Percentiles rank a stretch among this genome's conserved stretches.
phyloP scores from a whole-genome alignment of 805 yeast genomes.

The Clavispora vitiphila region DNA sequence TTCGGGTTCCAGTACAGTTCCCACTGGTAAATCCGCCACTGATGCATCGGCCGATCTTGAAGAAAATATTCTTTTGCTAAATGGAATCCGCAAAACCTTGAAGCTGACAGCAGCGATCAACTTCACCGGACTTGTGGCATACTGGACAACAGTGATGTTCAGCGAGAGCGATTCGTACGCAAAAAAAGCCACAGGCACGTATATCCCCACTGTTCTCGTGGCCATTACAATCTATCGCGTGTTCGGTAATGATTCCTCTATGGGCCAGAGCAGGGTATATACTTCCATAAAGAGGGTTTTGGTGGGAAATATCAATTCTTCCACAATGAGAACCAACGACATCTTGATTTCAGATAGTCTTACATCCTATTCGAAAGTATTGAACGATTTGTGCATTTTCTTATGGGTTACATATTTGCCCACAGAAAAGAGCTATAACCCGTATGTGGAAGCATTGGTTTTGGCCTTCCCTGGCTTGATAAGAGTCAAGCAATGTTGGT shows the following conservation, averaged over 20 bases:
- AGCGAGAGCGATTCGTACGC: constrained; percentile 9
- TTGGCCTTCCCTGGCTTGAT: constrained; percentile 61
- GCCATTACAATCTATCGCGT: constrained; percentile 16
- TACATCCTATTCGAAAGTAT: constrained; percentile 72
- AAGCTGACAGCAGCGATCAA: constrained; percentile 21
- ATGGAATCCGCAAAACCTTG: constrained; percentile 32
- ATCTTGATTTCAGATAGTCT: constrained; percentile 79
- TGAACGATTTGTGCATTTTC: constrained; percentile 65
- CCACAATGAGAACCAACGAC: constrained; percentile 64
- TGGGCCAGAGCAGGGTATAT: constrained; percentile 41
- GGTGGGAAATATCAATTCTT: constrained; percentile 54
- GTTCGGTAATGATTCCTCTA: constrained; percentile 28
- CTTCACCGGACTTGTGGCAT: constrained; percentile 13
- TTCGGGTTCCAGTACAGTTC: constrained; percentile 13
- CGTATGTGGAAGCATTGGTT: constrained; percentile 25
- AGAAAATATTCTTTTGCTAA: constrained; percentile 28
- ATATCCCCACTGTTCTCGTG: not conserved
- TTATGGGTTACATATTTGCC: constrained; percentile 37
- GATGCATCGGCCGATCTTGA: constrained; percentile 23
- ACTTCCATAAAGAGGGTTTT: constrained; percentile 50
- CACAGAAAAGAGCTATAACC: constrained; percentile 17
- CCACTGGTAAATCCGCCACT: constrained; percentile 29
- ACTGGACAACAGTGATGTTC: constrained; percentile 15
- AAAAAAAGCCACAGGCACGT: constrained; percentile 33
- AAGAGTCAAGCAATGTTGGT: constrained; percentile 75